Conservation (phyloP, 306 rosid genomes). For the Psophocarpus tetragonolobus region DNA sequence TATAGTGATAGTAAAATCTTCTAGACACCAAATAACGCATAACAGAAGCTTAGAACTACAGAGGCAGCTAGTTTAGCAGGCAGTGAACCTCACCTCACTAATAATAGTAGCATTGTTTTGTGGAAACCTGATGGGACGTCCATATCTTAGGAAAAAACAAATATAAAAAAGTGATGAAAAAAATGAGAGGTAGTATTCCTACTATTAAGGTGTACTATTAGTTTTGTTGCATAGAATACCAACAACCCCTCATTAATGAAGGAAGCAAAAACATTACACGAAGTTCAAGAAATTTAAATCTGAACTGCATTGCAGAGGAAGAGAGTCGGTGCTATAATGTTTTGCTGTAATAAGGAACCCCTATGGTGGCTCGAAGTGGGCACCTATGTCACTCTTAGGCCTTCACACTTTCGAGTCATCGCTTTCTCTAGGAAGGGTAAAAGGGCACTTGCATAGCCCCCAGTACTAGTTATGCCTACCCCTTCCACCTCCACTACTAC, state of each 20-base stretch:
- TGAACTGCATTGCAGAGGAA: slow-evolving; percentile 33
- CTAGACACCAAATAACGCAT: background rate
- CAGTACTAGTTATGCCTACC: slow-evolving; percentile 39
- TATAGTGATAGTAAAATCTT: background rate
- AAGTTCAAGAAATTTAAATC: slow-evolving; percentile 46
- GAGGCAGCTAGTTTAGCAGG: background rate
- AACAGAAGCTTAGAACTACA: background rate
- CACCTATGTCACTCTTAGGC: slow-evolving; percentile 49
- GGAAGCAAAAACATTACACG: slow-evolving; percentile 36
- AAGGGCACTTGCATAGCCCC: slow-evolving; percentile 24
- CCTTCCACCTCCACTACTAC: background rate
- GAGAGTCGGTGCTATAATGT: slow-evolving; percentile 31
- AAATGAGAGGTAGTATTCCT: background rate
- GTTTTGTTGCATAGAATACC: background rate
- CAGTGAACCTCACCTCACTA: background rate
- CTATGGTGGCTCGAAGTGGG: slow-evolving; percentile 37
- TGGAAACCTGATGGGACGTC: background rate
- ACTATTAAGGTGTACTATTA: background rate
- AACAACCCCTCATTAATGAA: slow-evolving; percentile 34
- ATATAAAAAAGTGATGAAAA: background rate
- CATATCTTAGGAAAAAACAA: background rate
- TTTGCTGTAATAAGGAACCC: slow-evolving; percentile 43
- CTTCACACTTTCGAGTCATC: slow-evolving; percentile 32
- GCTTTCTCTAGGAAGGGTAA: slow-evolving; percentile 45
- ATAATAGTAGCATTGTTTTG: background rate